These are phyloP conservation scores for Termitomyces sp. DNA, from an alignment of 768 basidiomycete genomes.

Conservation along the genomic window DNA sequence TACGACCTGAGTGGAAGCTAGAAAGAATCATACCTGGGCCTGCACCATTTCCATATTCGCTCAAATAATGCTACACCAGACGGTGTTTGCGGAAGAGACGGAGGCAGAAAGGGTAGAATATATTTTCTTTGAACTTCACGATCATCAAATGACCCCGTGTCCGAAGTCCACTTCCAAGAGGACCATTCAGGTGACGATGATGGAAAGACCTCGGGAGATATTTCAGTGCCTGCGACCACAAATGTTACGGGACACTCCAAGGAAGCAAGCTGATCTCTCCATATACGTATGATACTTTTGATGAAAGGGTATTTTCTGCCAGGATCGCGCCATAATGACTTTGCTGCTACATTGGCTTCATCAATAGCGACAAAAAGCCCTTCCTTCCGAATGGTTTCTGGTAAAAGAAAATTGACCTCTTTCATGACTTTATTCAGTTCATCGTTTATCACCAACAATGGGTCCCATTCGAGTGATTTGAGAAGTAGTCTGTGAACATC, in stretches of 20 bases:
- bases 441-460: background rate
- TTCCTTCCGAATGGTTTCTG: background rate
- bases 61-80: background rate
- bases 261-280: background rate
- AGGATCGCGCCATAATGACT: background rate
- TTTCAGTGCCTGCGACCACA: background rate
- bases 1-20: background rate
- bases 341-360: background rate
- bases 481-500: background rate
- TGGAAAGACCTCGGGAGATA: background rate
- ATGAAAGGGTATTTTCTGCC: background rate
- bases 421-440: background rate
- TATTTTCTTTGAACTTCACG: background rate
- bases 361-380: background rate
- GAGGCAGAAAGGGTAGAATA: background rate
- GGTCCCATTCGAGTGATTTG: background rate
- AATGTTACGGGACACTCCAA: background rate
- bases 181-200: background rate
- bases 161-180: background rate
- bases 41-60: slow-evolving; percentile 3
- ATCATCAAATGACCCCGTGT: background rate
- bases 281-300: background rate
- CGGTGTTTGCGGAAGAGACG: background rate
- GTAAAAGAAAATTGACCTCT: background rate
- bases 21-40: background rate